phyloP scores from a whole-genome alignment of 805 yeast genomes.

The Lipomyces lipofer region DNA sequence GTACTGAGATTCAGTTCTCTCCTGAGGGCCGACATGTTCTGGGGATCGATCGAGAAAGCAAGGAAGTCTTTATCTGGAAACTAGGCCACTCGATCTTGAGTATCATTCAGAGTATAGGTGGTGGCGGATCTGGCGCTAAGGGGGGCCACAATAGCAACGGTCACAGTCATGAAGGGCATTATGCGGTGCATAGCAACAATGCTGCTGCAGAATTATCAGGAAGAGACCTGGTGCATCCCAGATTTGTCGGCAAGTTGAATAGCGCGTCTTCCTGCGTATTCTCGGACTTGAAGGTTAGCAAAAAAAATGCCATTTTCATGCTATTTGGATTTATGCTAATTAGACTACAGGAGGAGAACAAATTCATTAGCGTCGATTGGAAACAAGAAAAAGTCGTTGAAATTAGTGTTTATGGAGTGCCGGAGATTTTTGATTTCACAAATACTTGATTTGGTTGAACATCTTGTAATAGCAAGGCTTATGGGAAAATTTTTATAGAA shows the following conservation, averaged over 20 bases:
- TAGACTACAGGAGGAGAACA: constrained; percentile 12
- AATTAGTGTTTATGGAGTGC: constrained; percentile 7
- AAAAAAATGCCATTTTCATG: not conserved
- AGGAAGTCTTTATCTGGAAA: constrained; percentile 31
- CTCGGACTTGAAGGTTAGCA: constrained; percentile 14
- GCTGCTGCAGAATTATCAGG: constrained; percentile 20
- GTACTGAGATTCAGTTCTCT: constrained; percentile 25
- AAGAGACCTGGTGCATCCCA: constrained; percentile 25
- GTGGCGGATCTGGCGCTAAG: constrained; percentile 8
- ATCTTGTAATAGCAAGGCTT: too few relatives aligned
- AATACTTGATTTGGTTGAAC: too few relatives aligned
- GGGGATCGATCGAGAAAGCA: constrained; percentile 24
- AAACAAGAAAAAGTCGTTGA: constrained; percentile 27
- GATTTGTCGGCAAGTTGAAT: constrained; percentile 25
- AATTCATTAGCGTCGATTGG: constrained; percentile 9
- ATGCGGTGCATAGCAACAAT: constrained; percentile 11
- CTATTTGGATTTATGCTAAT: not conserved
- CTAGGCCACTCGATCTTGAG: constrained; percentile 32
- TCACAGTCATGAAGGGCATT: constrained; percentile 11
- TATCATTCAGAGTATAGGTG: constrained; percentile 30
- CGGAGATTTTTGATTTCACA: constrained; percentile 24
- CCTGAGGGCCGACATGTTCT: constrained; percentile 33
- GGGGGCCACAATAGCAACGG: not conserved
- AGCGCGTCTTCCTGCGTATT: not conserved
- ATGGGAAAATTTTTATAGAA: too few relatives aligned